Evolutionary conservation across 495 filamentous ascomycete species (phyloP).

Genomic region (Podospora conica): DNA sequence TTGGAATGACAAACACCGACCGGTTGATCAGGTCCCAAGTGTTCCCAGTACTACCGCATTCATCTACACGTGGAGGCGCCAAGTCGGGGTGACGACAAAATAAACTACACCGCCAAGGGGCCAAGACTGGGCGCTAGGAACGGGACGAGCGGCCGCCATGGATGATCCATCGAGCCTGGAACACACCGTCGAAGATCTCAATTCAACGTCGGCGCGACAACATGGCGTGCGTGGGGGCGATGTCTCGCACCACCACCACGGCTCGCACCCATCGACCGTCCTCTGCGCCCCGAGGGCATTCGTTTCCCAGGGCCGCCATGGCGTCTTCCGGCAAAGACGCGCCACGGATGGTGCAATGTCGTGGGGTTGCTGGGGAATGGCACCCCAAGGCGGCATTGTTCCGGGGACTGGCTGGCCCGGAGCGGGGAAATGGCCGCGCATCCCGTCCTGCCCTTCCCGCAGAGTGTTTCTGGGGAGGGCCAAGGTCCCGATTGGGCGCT

Average conservation of each 20-base stretch:
- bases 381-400: background rate
- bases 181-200: background rate
- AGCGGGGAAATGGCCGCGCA: background rate
- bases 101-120: background rate
- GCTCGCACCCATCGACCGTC: too few species aligned
- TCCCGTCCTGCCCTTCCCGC: background rate
- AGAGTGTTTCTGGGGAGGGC: background rate
- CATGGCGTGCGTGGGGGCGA: background rate
- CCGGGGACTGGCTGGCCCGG: background rate
- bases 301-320: background rate
- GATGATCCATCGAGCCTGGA: too few species aligned
- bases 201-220: background rate
- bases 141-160: too few species aligned
- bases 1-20: background rate
- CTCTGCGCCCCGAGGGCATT: background rate
- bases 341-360: slow-evolving; percentile 3
- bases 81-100: background rate
- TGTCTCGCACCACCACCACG: background rate
- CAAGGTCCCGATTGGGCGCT: background rate
- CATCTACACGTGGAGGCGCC: background rate
- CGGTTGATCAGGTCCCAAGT: background rate
- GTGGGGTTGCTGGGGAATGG: background rate
- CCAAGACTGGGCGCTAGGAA: background rate
- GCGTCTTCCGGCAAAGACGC: background rate
- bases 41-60: background rate